These are phyloP conservation scores for Cladosporium sp. DNA, from an alignment of 2,329 filamentous ascomycete genomes.

Conservation along the genomic window DNA sequence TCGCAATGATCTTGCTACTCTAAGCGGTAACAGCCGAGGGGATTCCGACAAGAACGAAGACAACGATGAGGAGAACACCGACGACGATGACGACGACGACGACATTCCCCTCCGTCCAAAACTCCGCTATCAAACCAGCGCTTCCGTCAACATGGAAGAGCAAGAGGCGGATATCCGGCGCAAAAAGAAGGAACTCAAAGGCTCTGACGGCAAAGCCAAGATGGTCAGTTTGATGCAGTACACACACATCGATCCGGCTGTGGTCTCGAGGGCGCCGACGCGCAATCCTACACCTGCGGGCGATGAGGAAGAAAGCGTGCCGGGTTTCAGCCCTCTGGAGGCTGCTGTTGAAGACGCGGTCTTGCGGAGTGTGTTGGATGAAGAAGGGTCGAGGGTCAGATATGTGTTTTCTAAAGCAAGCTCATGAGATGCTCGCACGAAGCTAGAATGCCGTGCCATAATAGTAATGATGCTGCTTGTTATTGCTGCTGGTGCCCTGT, in stretches of 20 bases:
- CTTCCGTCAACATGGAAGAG: constrained; percentile 41
- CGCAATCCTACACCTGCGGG: constrained; percentile 26
- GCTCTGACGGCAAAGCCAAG: constrained; percentile 34
- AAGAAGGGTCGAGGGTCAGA: constrained; percentile 40
- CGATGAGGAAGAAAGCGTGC: constrained; percentile 30
- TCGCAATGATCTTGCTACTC: constrained; percentile 24
- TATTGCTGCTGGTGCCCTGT: no score
- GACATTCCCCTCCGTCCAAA: constrained; percentile 4
- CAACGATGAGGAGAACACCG: constrained; percentile 17
- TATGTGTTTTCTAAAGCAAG: constrained; percentile 48
- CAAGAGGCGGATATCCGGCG: constrained; percentile 37
- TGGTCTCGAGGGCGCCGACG: constrained; percentile 27
- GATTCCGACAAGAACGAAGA: constrained; percentile 26
- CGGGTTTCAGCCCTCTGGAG: constrained; percentile 27
- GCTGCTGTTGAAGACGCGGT: constrained; percentile 47
- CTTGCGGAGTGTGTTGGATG: constrained; percentile 45
- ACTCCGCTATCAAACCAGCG: constrained; percentile 12
- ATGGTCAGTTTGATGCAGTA: constrained; percentile 52
- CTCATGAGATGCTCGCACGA: no score
- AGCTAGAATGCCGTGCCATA: no score
- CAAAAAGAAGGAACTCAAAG: constrained; percentile 28
- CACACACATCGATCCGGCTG: constrained; percentile 45
- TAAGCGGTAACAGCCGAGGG: constrained; percentile 13
- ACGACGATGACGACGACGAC: constrained; percentile 26
- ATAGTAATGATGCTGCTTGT: no score